These are phyloP conservation scores for Fusarium globosum DNA, from an alignment of 2,329 filamentous ascomycete genomes.

Conservation along the genomic window DNA sequence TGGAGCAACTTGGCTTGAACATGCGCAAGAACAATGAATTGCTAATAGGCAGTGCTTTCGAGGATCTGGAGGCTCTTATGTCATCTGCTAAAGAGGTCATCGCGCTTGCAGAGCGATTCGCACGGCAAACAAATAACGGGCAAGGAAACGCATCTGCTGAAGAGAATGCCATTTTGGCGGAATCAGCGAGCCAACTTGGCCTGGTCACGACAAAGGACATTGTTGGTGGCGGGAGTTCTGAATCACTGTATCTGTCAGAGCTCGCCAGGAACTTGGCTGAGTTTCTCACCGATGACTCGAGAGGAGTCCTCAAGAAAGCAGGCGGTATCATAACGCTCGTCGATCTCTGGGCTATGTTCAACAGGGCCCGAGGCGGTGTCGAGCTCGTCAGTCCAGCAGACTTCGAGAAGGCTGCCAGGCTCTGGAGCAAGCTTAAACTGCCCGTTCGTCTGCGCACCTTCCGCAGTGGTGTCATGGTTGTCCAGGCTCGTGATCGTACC, in stretches of 20 bases:
- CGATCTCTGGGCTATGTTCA: conserved; percentile 95
- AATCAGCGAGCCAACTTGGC: conserved; percentile 82
- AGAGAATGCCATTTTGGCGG: conserved; percentile 78
- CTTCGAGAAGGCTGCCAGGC: conserved; percentile 86
- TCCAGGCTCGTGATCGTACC: conserved; percentile 87
- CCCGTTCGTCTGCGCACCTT: conserved; percentile 90
- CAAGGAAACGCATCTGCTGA: conserved; percentile 73
- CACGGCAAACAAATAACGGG: conserved; percentile 71
- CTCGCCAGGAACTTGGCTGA: conserved; percentile 86
- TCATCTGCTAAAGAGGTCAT: conserved; percentile 97
- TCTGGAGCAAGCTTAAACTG: conserved; percentile 89
- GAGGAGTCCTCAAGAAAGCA: conserved; percentile 80
- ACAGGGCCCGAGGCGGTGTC: conserved; percentile 90
- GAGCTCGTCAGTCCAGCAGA: conserved; percentile 93
- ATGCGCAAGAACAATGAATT: conserved; percentile 92
- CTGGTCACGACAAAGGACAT: conserved; percentile 96
- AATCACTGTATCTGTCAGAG: conserved; percentile 90
- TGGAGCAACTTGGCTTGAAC: conserved; percentile 86
- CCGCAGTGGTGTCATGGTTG: conserved; percentile 93
- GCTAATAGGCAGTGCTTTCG: conserved; percentile 93
- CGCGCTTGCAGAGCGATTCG: conserved; percentile 89
- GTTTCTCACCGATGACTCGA: conserved; percentile 86
- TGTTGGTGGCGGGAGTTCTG: conserved; percentile 78
- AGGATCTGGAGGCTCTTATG: conserved; percentile 96
- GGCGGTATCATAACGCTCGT: conserved; percentile 91